Base-by-base conservation (phyloP, 495 filamentous ascomycete genomes). In the Astrothelium subdiscretum region DNA sequence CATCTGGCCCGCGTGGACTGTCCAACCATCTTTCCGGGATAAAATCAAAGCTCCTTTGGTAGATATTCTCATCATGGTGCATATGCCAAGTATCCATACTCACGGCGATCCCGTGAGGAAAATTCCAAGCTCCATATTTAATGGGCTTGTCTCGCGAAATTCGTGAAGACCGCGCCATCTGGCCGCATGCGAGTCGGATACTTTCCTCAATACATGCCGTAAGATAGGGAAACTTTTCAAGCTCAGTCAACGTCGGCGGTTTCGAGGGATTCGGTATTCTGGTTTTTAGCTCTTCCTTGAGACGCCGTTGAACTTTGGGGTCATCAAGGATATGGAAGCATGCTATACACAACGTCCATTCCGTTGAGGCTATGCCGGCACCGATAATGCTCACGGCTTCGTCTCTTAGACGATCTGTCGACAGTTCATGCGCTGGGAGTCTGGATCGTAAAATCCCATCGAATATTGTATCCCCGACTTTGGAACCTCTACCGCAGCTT, bases 181-280 rank as follows among this genome's bases (percentile, higher is more conserved):
- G 54, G 8, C 69, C 71, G 44, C 71, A 68, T 44, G 68, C 71
- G 1, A 79, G 67, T 0, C 80, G 69, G 24, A 80, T 60, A 27
- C 68, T 68, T 57, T 82, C 78, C 15, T 77, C 68, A 52, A 81
- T 71, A 32, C 76, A 67, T 15, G 74, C 79, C n/a, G 67, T 64
- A 2, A 81, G 67, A 48, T 76, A 76, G 1, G 73, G 73, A 40
- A 71, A 72, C 27, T 66, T 67, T 61, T 76, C 71, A 1, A 76
- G 68, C 10, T 12, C n/a, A n/a, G 20, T 22, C 2, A 48, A 48
- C 5, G 43, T 12, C 43, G 20, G 43, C n/a, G n/a, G n/a, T 48
- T 12, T 15, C 10, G 12, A 22, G 20, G 43, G 43, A n/a, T 22
- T 8, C 8, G 24, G 48, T 15, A 54, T 54, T 29, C 3, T 15